These are phyloP conservation scores for Cyclotella atomus DNA, from an alignment of 108 stramenopile genomes.

Conservation along the genomic window DNA sequence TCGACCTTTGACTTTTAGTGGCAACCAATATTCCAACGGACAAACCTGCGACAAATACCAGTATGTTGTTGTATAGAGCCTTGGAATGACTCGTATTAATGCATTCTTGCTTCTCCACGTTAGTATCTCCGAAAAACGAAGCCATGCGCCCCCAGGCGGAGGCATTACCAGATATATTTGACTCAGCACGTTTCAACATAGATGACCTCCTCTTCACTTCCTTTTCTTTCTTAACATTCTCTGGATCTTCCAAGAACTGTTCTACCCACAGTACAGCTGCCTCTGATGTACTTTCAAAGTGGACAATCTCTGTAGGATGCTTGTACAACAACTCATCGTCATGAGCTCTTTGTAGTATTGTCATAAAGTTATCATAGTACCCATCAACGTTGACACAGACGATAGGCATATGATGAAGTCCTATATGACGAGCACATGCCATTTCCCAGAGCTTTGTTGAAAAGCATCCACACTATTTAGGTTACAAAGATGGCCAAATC, in stretches of 20 bases:
- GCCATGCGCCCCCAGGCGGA: slow-evolving; percentile 32
- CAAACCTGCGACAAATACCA: background rate
- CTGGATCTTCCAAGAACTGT: slow-evolving; percentile 22
- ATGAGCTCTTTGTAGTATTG: slow-evolving; percentile 73
- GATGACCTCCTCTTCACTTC: slow-evolving; percentile 28
- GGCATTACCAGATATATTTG: slow-evolving; percentile 38
- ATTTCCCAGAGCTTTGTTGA: slow-evolving; percentile 79
- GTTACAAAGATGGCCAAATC: too few species aligned
- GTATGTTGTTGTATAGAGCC: background rate
- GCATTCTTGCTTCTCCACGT: background rate
- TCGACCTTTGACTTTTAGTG: background rate
- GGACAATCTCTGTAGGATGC: slow-evolving; percentile 76
- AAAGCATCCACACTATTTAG: background rate
- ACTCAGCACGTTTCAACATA: slow-evolving; percentile 39
- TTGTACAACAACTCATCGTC: slow-evolving; percentile 67
- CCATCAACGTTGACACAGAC: slow-evolving; percentile 88
- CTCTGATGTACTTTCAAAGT: slow-evolving; percentile 70
- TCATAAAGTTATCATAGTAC: slow-evolving; percentile 79
- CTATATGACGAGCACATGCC: slow-evolving; percentile 87
- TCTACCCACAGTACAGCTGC: slow-evolving; percentile 47
- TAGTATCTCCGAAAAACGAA: slow-evolving; percentile 42
- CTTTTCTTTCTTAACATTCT: slow-evolving; percentile 15
- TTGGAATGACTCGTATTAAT: background rate
- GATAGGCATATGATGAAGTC: slow-evolving; percentile 72
- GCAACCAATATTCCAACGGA: background rate